Base-by-base conservation (phyloP, 192 early-diverging fungal species). In the Rhizophagus clarus region DNA sequence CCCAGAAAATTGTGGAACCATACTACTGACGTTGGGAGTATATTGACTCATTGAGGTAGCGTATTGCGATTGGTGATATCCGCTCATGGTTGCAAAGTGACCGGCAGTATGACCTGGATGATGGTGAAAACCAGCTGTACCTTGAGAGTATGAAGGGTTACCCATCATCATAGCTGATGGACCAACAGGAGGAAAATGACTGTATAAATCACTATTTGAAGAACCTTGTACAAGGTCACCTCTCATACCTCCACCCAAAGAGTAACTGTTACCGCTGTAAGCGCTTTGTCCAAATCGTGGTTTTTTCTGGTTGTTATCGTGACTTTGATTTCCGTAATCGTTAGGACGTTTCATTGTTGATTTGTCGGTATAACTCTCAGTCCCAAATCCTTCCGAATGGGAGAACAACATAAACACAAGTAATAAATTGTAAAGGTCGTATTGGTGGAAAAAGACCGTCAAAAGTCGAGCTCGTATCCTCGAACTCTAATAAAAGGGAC, bases 271-370 rank as follows among this genome's bases (percentile, higher is more conserved):
- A 66, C 67, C 67, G 81, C 76, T 79, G 67, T 81, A 81, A 68
- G 82, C 83, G 20, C 84, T 77, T 79, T 90, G 90, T 32, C 83
- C 84, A 45, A 88, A 90, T 20, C 90, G 86, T 32, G 86, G 89
- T 71, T 91, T 91, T 78, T 91, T 91, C 76, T 83, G 31, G 31
- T 31, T 86, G 61, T 79, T 87, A 56, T 89, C 87, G 75, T 86
- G 82, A 29, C 81, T 84, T 68, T 87, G 87, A 70, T 82, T 72
- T 62, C 78, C 87, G 82, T 89, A 90, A 77, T 90, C 89, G 84
- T 85, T 90, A 76, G 86, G 87, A 81, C 89, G 86, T 85, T 89
- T 90, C 89, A 90, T 90, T 71, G 42, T 45, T 74, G 42, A 68
- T 49, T 73, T 60, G 32, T 9, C 26, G 45, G 31, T 70, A 40